Conservation (phyloP, 1,284 basidiomycete species). For the Malassezia yamatoensis region DNA sequence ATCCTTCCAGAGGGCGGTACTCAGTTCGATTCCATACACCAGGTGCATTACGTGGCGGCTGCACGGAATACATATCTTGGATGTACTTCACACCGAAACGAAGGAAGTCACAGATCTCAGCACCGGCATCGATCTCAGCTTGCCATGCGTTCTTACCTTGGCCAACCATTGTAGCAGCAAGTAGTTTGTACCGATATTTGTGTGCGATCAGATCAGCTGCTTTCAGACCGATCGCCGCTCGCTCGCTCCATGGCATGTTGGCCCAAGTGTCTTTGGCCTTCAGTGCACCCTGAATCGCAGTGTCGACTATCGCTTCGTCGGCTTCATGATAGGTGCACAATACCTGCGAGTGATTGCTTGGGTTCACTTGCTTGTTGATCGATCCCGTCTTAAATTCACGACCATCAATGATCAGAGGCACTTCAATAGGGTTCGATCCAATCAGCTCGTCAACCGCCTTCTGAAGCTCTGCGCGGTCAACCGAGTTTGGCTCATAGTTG, state of each 20-base stretch:
- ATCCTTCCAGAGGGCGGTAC: slow-evolving; percentile 91
- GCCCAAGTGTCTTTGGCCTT: slow-evolving; percentile 82
- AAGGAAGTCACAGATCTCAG: slow-evolving; percentile 89
- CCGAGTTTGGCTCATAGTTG: slow-evolving; percentile 67
- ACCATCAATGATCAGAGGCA: slow-evolving; percentile 85
- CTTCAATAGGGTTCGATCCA: slow-evolving; percentile 71
- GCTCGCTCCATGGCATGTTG: slow-evolving; percentile 84
- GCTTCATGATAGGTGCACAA: slow-evolving; percentile 85
- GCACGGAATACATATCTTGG: slow-evolving; percentile 81
- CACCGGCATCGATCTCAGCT: slow-evolving; percentile 97
- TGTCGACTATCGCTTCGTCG: slow-evolving; percentile 57
- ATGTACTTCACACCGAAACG: slow-evolving; percentile 94
- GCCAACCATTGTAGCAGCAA: slow-evolving; percentile 94
- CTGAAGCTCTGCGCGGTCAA: slow-evolving; percentile 67
- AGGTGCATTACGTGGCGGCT: slow-evolving; percentile 73
- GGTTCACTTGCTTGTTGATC: slow-evolving; percentile 50
- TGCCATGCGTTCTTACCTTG: slow-evolving; percentile 99
- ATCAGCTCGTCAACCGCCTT: slow-evolving; percentile 71
- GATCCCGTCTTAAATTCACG: slow-evolving; percentile 75
- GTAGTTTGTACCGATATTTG: slow-evolving; percentile 81
- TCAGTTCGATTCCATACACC: slow-evolving; percentile 95
- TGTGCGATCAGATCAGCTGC: slow-evolving; percentile 69
- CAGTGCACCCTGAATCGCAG: slow-evolving; percentile 79
- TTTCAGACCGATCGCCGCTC: slow-evolving; percentile 94
- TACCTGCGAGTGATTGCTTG: slow-evolving; percentile 57